Percentiles rank a stretch among this genome's conserved stretches.
phyloP scores from a whole-genome alignment of 73 alveolate species.

The Effrenium voratum region DNA sequence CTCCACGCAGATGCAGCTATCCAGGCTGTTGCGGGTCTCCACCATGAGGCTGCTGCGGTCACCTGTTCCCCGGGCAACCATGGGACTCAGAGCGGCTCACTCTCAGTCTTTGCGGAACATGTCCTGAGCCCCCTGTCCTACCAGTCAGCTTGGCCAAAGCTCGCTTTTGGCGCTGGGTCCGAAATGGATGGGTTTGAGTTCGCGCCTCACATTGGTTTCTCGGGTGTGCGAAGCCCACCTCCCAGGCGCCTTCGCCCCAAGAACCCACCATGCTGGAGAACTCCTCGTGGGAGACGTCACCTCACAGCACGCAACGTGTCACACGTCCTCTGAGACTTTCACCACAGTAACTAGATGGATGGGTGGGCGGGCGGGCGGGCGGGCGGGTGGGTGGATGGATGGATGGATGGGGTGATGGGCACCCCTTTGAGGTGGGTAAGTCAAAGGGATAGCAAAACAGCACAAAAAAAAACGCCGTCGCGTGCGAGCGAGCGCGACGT shows the following conservation, averaged over 20 bases:
- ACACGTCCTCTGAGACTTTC: background rate
- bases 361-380: no score
- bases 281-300: constrained; percentile 54
- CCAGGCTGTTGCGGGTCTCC: background rate
- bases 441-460: background rate
- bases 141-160: background rate
- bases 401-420: background rate
- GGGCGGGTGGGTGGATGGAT: no score
- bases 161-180: background rate
- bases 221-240: background rate
- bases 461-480: no score
- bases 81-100: background rate
- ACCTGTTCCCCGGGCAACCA: background rate
- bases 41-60: background rate
- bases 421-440: background rate
- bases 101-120: background rate
- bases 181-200: background rate
- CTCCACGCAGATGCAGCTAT: background rate
- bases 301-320: background rate
- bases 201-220: background rate
- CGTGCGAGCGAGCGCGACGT: no score
- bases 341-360: no score
- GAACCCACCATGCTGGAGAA: constrained; percentile 27
- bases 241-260: background rate
- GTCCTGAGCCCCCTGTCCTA: background rate